These are phyloP conservation scores for Nakataea oryzae DNA, from an alignment of 2,329 filamentous ascomycete species.

Conservation along the genomic window DNA sequence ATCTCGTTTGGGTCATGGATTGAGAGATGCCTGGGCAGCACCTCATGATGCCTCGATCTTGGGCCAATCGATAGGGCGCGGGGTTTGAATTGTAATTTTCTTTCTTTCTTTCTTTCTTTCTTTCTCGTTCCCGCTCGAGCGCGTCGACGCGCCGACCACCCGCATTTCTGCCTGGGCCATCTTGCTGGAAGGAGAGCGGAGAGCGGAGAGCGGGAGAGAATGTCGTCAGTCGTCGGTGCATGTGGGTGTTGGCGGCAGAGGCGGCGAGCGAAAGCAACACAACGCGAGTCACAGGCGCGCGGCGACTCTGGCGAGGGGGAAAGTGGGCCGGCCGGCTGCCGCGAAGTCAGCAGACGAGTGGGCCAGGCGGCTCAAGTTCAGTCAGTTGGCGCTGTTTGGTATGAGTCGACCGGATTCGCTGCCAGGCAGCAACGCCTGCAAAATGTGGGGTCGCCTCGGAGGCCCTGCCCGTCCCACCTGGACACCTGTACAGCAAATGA, in stretches of 20 bases:
- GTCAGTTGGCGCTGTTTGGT: neutral
- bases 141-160: neutral
- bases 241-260: no score
- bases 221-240: neutral
- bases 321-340: neutral
- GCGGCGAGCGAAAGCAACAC: neutral
- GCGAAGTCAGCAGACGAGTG: neutral
- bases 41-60: neutral
- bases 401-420: neutral
- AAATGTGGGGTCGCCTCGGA: neutral
- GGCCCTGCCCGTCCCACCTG: neutral
- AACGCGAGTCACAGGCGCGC: no score
- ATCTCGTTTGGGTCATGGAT: neutral
- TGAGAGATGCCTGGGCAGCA: neutral
- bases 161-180: neutral
- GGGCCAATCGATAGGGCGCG: neutral
- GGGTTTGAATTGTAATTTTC: neutral
- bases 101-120: no score
- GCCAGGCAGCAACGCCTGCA: neutral
- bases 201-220: no score
- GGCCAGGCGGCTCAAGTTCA: neutral
- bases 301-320: no score
- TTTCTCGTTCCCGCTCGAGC: no score
- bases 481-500: neutral
- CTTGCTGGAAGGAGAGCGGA: neutral